phyloP scores from a whole-genome alignment of 306 rosid species.

The Cicer cuneatum region DNA sequence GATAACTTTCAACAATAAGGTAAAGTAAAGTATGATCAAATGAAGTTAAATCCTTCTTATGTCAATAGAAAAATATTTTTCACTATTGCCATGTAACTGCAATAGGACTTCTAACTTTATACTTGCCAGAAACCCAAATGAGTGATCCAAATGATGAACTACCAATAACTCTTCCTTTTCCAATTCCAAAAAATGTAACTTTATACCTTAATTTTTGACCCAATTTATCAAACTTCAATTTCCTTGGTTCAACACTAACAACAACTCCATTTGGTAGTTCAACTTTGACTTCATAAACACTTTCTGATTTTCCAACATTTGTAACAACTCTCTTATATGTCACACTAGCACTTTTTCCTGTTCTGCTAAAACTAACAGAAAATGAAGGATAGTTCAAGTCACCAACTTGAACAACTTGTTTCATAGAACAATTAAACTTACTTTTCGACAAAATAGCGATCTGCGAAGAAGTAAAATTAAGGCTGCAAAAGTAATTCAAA shows the following conservation, averaged over 20 bases:
- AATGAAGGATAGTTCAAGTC: constrained; percentile 80
- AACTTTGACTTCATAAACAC: constrained; percentile 61
- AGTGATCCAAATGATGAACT: constrained; percentile 63
- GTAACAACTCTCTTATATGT: constrained; percentile 64
- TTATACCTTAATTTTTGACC: constrained; percentile 64
- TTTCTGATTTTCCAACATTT: constrained; percentile 59
- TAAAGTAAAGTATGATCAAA: constrained; percentile 6
- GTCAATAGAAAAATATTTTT: neutral
- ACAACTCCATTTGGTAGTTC: constrained; percentile 57
- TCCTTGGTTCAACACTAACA: constrained; percentile 55
- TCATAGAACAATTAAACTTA: constrained; percentile 52
- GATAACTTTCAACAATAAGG: constrained; percentile 24
- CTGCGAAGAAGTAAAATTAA: constrained; percentile 63
- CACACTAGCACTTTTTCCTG: constrained; percentile 37
- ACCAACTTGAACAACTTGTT: constrained; percentile 45
- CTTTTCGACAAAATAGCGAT: constrained; percentile 56
- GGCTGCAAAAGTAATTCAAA: constrained; percentile 60
- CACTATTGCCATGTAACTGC: constrained; percentile 65
- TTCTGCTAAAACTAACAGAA: constrained; percentile 50
- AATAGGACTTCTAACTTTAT: constrained; percentile 69
- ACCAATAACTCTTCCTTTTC: constrained; percentile 35
- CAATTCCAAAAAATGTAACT: constrained; percentile 52
- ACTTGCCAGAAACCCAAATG: constrained; percentile 54
- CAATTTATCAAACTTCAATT: constrained; percentile 49
- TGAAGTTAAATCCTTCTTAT: neutral